phyloP scores from a whole-genome alignment of 352 stramenopile species.

The Elongisporangium senticosum region DNA sequence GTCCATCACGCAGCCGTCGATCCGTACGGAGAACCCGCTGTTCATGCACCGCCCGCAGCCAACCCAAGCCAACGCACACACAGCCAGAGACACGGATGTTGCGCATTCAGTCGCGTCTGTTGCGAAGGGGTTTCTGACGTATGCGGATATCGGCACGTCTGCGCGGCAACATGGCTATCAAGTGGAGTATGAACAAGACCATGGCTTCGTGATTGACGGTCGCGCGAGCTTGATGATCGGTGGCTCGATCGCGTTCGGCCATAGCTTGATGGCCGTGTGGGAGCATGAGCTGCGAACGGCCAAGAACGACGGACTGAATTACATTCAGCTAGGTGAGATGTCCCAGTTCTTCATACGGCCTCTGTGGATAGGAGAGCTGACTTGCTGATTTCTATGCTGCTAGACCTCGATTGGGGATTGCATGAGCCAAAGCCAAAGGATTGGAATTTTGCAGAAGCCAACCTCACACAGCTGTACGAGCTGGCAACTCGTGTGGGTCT shows the following conservation, averaged over 20 bases:
- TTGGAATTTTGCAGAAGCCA: conserved; percentile 45
- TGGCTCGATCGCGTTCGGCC: conserved; percentile 62
- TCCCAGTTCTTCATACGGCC: background rate
- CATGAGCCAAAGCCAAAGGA: conserved; percentile 50
- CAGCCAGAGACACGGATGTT: background rate
- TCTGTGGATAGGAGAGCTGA: background rate
- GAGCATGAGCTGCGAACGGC: conserved; percentile 48
- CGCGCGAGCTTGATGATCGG: conserved; percentile 48
- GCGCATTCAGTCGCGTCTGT: background rate
- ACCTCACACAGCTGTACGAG: conserved; percentile 63
- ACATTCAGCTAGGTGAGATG: conserved; percentile 62
- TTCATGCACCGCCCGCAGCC: background rate
- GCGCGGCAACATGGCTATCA: conserved; percentile 43
- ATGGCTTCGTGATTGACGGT: conserved; percentile 60
- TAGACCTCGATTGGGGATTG: conserved; percentile 74
- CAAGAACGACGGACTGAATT: conserved; percentile 71
- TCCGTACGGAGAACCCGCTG: conserved; percentile 40
- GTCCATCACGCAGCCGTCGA: conserved; percentile 28
- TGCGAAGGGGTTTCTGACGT: conserved; percentile 38
- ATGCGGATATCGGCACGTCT: conserved; percentile 37
- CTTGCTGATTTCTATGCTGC: background rate
- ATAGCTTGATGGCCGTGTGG: conserved; percentile 49
- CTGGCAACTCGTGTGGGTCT: conserved; percentile 40
- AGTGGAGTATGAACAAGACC: conserved; percentile 29
- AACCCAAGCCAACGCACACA: background rate